Evolutionary conservation across 192 early-diverging fungal genomes (phyloP).

Genomic region (Coemansia umbellata): DNA sequence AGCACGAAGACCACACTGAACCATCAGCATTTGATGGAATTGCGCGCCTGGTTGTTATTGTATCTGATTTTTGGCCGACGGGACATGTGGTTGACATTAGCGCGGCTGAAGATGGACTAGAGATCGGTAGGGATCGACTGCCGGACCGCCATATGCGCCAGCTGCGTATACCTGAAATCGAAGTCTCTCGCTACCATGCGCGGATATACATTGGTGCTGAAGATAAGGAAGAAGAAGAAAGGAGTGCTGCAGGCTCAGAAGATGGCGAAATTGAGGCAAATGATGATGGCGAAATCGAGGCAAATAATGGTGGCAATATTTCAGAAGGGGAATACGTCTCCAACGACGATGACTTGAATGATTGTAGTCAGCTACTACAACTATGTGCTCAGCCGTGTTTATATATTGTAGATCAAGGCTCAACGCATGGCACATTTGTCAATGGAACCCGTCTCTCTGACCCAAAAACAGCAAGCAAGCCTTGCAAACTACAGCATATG

Average conservation of each 20-base stretch:
- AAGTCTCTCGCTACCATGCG: conserved; percentile 62
- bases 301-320: neutral
- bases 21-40: conserved; percentile 9
- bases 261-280: conserved; percentile 33
- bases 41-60: conserved; percentile 57
- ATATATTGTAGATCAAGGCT: conserved; percentile 63
- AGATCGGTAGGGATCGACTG: conserved; percentile 58
- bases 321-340: conserved; percentile 23
- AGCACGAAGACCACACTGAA: neutral
- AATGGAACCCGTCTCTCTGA: conserved; percentile 63
- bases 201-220: conserved; percentile 45
- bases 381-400: conserved; percentile 7
- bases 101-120: conserved; percentile 45
- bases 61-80: conserved; percentile 44
- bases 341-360: neutral
- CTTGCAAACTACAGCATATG: conserved; percentile 53
- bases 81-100: conserved; percentile 55
- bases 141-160: conserved; percentile 40
- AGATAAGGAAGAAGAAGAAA: conserved; percentile 12
- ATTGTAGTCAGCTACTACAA: neutral
- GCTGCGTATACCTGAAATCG: conserved; percentile 62
- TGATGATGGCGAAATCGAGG: conserved; percentile 8
- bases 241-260: conserved; percentile 21
- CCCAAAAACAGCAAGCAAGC: conserved; percentile 60
- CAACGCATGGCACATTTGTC: conserved; percentile 73